Evolutionary conservation across 2,329 filamentous ascomycete genomes (phyloP).

Genomic region (Penicillium sp.): DNA sequence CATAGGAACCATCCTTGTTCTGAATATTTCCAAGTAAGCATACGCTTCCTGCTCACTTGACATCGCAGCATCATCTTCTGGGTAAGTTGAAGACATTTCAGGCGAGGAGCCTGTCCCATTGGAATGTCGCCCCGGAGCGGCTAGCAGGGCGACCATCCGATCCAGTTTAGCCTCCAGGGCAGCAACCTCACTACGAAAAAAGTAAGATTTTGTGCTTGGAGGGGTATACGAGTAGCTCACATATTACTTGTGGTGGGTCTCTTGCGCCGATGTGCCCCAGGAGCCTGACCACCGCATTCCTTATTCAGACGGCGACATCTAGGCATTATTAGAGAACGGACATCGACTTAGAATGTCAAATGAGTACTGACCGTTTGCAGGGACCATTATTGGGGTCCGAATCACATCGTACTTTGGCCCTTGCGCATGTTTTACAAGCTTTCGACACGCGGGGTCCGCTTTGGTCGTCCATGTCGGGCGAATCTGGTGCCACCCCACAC

Average conservation of each 20-base stretch:
- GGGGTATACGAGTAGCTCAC: constrained; percentile 7
- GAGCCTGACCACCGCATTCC: constrained; percentile 24
- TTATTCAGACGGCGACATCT: constrained; percentile 31
- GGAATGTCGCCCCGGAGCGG: constrained; percentile 14
- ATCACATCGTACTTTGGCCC: constrained; percentile 23
- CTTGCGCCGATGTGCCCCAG: constrained; percentile 24
- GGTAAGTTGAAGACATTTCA: background rate
- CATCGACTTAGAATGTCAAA: background rate
- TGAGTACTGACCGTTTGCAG: constrained; percentile 17
- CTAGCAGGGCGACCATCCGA: constrained; percentile 25
- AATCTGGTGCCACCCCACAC: background rate
- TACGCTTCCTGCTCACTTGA: constrained; percentile 12
- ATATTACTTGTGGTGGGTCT: background rate
- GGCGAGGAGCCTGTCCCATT: constrained; percentile 4
- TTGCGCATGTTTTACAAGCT: constrained; percentile 21
- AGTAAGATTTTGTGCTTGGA: background rate
- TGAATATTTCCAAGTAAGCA: constrained; percentile 11
- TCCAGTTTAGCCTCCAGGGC: constrained; percentile 29
- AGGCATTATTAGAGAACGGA: background rate
- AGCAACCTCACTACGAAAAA: constrained; percentile 20
- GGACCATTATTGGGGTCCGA: constrained; percentile 8
- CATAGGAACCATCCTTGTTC: constrained; percentile 17
- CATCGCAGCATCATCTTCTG: background rate
- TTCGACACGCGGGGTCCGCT: constrained; percentile 14
- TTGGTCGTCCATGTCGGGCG: constrained; percentile 8